These are phyloP conservation scores for Mycena maculata DNA, from an alignment of 768 basidiomycete genomes.

Conservation along the genomic window DNA sequence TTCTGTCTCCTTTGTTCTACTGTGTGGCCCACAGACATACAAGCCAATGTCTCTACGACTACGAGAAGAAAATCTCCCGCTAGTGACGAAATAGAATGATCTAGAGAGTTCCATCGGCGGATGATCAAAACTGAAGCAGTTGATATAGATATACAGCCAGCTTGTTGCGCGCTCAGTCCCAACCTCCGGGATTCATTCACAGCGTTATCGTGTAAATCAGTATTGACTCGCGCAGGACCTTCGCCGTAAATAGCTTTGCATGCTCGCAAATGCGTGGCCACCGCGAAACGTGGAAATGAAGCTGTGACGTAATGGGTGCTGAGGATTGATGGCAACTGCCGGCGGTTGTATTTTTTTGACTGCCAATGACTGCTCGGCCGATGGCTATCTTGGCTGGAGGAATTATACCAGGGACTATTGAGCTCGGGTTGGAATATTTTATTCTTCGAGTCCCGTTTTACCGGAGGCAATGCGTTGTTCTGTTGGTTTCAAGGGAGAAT, in stretches of 20 bases:
- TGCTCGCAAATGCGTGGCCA: conserved; percentile 17
- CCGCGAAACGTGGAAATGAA: conserved; percentile 8
- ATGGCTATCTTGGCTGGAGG: too few species aligned
- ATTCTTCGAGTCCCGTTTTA: too few species aligned
- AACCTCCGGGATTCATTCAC: neutral
- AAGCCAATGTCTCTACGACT: neutral
- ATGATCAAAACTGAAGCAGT: conserved; percentile 14
- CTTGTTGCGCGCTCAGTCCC: neutral
- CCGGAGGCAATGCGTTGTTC: too few species aligned
- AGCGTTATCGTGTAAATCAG: conserved; percentile 16
- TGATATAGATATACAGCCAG: neutral
- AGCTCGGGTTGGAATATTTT: too few species aligned
- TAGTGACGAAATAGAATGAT: neutral
- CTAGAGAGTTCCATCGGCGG: conserved; percentile 20
- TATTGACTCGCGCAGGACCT: neutral
- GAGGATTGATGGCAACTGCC: neutral
- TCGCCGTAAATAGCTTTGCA: neutral
- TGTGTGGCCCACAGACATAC: neutral
- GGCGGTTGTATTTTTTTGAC: neutral
- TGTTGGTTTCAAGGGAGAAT: too few species aligned
- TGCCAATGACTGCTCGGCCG: too few species aligned
- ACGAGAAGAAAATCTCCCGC: neutral
- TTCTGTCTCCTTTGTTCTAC: conserved; percentile 26
- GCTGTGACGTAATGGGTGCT: conserved; percentile 6
- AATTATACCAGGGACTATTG: too few species aligned